These are phyloP conservation scores for Amphicarpaea edgeworthii DNA, from an alignment of 306 rosid species.

Conservation along the genomic window DNA sequence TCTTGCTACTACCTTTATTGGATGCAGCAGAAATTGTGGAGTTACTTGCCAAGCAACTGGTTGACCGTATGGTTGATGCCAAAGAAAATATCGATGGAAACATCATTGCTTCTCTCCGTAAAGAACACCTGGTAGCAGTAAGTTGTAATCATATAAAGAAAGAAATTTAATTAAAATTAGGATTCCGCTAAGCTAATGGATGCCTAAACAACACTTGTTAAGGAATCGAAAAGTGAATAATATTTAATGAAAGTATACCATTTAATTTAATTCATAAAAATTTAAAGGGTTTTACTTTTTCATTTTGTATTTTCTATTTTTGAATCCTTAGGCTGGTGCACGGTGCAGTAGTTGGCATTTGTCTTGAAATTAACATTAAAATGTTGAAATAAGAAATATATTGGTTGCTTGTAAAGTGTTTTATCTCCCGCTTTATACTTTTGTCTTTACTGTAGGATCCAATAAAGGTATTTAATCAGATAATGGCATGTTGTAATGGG, in stretches of 20 bases:
- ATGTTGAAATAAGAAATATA: background rate
- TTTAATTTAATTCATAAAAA: background rate
- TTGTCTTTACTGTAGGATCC: slow-evolving; percentile 64
- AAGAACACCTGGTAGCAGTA: slow-evolving; percentile 55
- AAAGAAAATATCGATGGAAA: slow-evolving; percentile 83
- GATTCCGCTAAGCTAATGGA: background rate
- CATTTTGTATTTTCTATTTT: background rate
- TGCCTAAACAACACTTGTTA: background rate
- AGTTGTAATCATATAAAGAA: slow-evolving; percentile 25
- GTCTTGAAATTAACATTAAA: background rate
- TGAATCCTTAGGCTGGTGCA: background rate
- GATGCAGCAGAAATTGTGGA: slow-evolving; percentile 57
- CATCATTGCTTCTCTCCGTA: slow-evolving; percentile 60
- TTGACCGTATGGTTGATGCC: slow-evolving; percentile 62
- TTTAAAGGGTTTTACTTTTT: background rate
- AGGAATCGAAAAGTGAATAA: no score
- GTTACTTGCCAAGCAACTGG: slow-evolving; percentile 66
- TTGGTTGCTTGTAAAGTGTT: slow-evolving; percentile 3
- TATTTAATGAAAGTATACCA: background rate
- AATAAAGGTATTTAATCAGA: slow-evolving; percentile 53
- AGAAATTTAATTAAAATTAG: background rate
- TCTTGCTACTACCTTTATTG: slow-evolving; percentile 31
- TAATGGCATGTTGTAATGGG: slow-evolving; percentile 63
- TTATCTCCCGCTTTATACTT: slow-evolving; percentile 7
- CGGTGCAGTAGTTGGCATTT: background rate